These are phyloP conservation scores for Aphanomyces astaci DNA, from an alignment of 352 stramenopile genomes.

Conservation along the genomic window DNA sequence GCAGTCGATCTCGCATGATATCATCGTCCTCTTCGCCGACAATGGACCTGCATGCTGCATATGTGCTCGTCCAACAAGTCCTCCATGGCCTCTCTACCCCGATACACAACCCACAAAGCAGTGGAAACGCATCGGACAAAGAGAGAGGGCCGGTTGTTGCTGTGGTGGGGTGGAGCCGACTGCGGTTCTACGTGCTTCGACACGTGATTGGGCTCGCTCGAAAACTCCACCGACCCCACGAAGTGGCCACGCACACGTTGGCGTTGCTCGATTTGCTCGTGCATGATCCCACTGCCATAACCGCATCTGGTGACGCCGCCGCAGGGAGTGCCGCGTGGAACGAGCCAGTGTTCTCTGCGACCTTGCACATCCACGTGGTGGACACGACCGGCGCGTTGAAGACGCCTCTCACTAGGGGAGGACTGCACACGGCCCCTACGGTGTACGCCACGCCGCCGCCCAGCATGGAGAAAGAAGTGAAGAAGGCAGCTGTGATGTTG, in stretches of 20 bases:
- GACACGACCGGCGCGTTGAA: neutral
- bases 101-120: neutral
- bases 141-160: no score
- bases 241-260: constrained; percentile 50
- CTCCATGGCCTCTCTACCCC: neutral
- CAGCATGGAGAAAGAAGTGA: constrained; percentile 54
- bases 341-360: neutral
- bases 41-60: constrained; percentile 48
- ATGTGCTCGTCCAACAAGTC: constrained; percentile 44
- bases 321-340: constrained; percentile 22
- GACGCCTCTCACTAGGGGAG: constrained; percentile 20
- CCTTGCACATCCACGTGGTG: neutral
- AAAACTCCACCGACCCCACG: constrained; percentile 40
- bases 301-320: constrained; percentile 27
- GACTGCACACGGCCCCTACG: constrained; percentile 44
- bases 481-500: constrained; percentile 46
- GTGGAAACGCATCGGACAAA: no score
- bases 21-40: constrained; percentile 26
- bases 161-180: constrained; percentile 60
- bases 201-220: constrained; percentile 62
- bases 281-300: constrained; percentile 32
- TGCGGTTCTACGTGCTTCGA: constrained; percentile 69
- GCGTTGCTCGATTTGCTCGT: constrained; percentile 55
- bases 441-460: constrained; percentile 57
- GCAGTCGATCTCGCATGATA: no score